Evolutionary conservation across 2,329 filamentous ascomycete species (phyloP).

Genomic region (Pseudogymnoascus destructans): DNA sequence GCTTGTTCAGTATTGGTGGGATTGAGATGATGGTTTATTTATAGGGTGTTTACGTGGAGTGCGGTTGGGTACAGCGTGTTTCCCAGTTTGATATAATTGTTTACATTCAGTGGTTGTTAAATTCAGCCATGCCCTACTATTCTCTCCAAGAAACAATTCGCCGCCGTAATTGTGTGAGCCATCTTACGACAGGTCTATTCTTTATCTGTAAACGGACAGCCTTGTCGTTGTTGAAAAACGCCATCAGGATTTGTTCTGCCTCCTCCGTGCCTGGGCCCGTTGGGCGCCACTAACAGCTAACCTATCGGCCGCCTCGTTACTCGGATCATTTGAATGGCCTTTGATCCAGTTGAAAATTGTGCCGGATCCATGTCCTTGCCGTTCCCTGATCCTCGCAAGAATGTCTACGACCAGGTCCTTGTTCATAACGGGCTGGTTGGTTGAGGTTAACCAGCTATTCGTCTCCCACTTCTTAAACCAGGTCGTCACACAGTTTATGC

Average conservation of each 20-base stretch:
- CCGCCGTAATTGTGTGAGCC: background rate
- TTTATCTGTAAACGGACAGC: background rate
- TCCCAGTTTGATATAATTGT: slow-evolving; percentile 6
- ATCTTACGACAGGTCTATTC: background rate
- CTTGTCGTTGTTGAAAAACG: background rate
- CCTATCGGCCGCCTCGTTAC: slow-evolving; percentile 69
- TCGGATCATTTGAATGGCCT: slow-evolving; percentile 59
- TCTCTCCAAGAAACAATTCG: background rate
- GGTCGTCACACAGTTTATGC: slow-evolving; percentile 74
- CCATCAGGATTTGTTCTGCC: background rate
- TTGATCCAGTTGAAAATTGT: slow-evolving; percentile 83
- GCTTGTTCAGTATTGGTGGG: slow-evolving; percentile 2
- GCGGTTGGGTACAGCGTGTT: slow-evolving; percentile 5
- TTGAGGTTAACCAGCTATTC: slow-evolving; percentile 64
- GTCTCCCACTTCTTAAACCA: slow-evolving; percentile 71
- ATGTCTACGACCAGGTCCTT: slow-evolving; percentile 70
- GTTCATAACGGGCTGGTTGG: slow-evolving; percentile 66
- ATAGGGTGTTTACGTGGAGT: background rate
- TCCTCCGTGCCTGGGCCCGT: slow-evolving; percentile 2
- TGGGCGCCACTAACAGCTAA: slow-evolving; percentile 57
- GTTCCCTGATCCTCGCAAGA: slow-evolving; percentile 55
- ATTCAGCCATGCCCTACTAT: slow-evolving; percentile 1
- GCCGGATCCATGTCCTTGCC: slow-evolving; percentile 42
- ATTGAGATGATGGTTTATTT: background rate
- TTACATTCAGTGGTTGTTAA: slow-evolving; percentile 1